Conservation (phyloP, 2,329 filamentous ascomycete genomes). For the Beauveria sp. region DNA sequence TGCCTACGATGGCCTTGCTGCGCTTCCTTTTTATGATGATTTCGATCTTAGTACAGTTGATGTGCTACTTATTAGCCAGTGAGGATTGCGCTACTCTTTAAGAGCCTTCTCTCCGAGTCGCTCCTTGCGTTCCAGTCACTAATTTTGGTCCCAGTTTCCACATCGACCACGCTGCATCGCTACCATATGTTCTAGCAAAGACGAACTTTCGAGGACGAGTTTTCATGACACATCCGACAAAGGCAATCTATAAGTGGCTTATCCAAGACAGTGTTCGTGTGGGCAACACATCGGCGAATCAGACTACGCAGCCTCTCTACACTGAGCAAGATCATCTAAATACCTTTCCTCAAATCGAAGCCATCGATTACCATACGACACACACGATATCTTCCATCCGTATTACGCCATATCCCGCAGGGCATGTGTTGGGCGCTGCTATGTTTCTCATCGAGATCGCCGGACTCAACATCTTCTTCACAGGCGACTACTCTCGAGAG, state of each 20-base stretch:
- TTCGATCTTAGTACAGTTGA: conserved; percentile 97
- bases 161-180: conserved; percentile 94
- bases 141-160: conserved; percentile 66
- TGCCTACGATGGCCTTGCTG: conserved; percentile 87
- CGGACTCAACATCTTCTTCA: conserved; percentile 93
- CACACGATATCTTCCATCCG: conserved; percentile 94
- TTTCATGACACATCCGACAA: conserved; percentile 98
- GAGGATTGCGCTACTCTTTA: conserved; percentile 45
- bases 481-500: conserved; percentile 93
- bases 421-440: conserved; percentile 93
- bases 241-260: conserved; percentile 99
- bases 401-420: conserved; percentile 93
- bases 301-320: conserved; percentile 70
- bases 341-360: conserved; percentile 89
- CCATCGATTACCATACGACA: conserved; percentile 96
- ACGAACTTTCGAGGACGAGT: conserved; percentile 95
- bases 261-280: conserved; percentile 96
- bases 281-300: conserved; percentile 59
- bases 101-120: not conserved
- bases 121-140: not conserved
- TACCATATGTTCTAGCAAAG: conserved; percentile 95
- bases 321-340: conserved; percentile 92
- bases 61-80: conserved; percentile 97
- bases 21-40: conserved; percentile 94
- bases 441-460: conserved; percentile 99